phyloP scores from a whole-genome alignment of 176 grass and related monocot species.

The sorghum (Sorghum bicolor) region Sorghum_bicolor_NCBIv3 NC_012875.2:40237001-40237500 shows the following conservation, averaged over 20 bases:
- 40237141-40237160: no score
- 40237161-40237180: no score
- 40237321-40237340: not conserved
- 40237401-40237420: no score
- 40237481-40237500: not conserved
- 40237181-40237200: no score
- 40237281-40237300: no score
- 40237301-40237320: not conserved
- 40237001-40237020: conserved; percentile 49
- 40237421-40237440: not conserved
- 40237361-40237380: not conserved
- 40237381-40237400: not conserved
- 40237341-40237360: not conserved
- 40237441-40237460: not conserved
- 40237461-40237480: no score
- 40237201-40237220: no score
- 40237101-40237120: not conserved
- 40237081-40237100: no score
- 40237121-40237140: not conserved
- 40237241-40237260: not conserved
- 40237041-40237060: not conserved
- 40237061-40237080: not conserved
- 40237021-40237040: not conserved
- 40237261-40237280: not conserved
- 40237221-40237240: no score